Conservation (phyloP, 2,329 filamentous ascomycete species). For the Anisogramma anomala region DNA sequence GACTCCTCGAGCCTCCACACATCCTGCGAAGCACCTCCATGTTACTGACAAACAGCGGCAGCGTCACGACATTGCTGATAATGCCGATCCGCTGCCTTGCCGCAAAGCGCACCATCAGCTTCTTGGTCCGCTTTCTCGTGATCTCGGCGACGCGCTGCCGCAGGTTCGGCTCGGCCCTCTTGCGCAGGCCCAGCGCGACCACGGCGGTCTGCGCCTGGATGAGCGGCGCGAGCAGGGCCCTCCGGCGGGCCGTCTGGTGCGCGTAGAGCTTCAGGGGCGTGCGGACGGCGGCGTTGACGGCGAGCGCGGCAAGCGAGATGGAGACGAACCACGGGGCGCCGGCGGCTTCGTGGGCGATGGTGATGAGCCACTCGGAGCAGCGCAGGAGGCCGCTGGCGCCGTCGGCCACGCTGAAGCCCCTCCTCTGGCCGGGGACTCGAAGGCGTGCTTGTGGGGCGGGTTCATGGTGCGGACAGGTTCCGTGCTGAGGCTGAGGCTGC, state of each 20-base stretch:
- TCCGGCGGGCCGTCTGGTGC: conserved; percentile 21
- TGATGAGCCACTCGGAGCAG: conserved; percentile 31
- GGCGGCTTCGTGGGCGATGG: conserved; percentile 29
- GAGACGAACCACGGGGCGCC: conserved; percentile 42
- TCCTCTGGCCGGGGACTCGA: conserved; percentile 4
- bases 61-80: conserved; percentile 26
- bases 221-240: conserved; percentile 22
- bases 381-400: conserved; percentile 24
- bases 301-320: conserved; percentile 40
- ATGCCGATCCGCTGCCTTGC: conserved; percentile 14
- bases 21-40: conserved; percentile 41
- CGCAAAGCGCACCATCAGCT: conserved; percentile 7
- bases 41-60: conserved; percentile 38
- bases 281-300: conserved; percentile 33
- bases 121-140: conserved; percentile 15
- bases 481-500: not conserved
- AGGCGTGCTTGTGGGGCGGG: not conserved
- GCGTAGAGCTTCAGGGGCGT: conserved; percentile 35
- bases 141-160: conserved; percentile 21
- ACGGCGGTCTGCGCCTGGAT: conserved; percentile 24
- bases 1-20: conserved; percentile 28
- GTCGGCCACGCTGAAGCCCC: conserved; percentile 24
- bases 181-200: conserved; percentile 16
- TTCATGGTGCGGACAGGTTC: conserved; percentile 4
- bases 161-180: conserved; percentile 11